phyloP scores from a whole-genome alignment of 164 flowering plant species.

The Euptelea pleiosperma region DNA sequence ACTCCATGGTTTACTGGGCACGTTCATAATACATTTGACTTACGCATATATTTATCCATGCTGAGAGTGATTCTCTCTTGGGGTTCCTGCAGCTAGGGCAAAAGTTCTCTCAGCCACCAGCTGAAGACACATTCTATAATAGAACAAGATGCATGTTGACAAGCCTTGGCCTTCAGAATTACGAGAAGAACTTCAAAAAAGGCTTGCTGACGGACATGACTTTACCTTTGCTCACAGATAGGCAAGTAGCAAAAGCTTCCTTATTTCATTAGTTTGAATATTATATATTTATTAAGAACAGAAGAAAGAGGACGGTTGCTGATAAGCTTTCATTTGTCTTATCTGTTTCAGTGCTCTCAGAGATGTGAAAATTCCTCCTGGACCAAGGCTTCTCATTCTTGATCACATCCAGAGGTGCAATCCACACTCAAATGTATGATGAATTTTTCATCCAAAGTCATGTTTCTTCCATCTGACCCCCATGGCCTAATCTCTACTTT shows the following conservation, averaged over 20 bases:
- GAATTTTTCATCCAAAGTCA: neutral
- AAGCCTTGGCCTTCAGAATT: constrained; percentile 73
- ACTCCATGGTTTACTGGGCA: too few species aligned
- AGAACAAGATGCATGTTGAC: constrained; percentile 64
- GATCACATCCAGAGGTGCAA: constrained; percentile 73
- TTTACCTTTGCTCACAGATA: constrained; percentile 79
- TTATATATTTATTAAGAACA: neutral
- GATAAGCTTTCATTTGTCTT: constrained; percentile 1
- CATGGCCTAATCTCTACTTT: constrained; percentile 1
- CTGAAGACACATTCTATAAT: constrained; percentile 55
- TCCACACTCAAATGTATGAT: neutral
- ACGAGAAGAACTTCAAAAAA: constrained; percentile 85
- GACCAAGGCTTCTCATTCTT: constrained; percentile 91
- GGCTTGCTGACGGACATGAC: constrained; percentile 82
- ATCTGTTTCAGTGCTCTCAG: constrained; percentile 71
- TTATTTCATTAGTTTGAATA: neutral
- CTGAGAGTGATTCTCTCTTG: constrained; percentile 7
- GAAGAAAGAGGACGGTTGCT: neutral
- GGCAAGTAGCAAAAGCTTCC: constrained; percentile 36
- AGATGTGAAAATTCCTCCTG: constrained; percentile 92
- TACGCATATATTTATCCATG: neutral
- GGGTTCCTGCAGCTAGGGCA: constrained; percentile 55
- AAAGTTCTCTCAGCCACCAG: constrained; percentile 64
- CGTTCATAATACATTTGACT: too few species aligned
- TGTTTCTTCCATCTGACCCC: neutral